Conservation (phyloP, 768 basidiomycete genomes). For the Trametes meyenii region DNA sequence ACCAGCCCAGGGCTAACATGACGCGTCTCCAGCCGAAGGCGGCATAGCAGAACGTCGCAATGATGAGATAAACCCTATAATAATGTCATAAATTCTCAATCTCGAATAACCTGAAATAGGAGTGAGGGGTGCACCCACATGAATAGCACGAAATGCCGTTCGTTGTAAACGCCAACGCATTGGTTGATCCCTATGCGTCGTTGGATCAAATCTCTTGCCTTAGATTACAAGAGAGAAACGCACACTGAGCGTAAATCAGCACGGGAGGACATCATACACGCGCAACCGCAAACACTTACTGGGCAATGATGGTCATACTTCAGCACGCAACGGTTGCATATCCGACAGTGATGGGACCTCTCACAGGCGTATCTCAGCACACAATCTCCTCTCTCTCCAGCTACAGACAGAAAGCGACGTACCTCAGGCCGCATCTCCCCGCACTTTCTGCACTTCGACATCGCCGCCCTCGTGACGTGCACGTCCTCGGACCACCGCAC, state of each 20-base stretch:
- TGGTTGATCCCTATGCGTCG: slow-evolving; percentile 84
- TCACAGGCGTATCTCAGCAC: slow-evolving; percentile 37
- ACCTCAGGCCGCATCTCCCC: slow-evolving; percentile 77
- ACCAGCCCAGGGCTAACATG: slow-evolving; percentile 58
- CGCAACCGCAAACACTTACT: slow-evolving; percentile 49
- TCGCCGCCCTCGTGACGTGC: slow-evolving; percentile 54
- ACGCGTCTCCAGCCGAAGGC: slow-evolving; percentile 65
- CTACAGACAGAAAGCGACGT: slow-evolving; percentile 31
- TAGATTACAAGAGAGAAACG: neutral
- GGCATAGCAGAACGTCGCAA: slow-evolving; percentile 65
- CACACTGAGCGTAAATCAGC: slow-evolving; percentile 4
- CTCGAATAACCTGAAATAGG: neutral
- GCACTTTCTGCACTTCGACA: slow-evolving; percentile 72
- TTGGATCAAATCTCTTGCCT: too few relatives aligned
- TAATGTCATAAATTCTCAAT: neutral
- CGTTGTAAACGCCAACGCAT: slow-evolving; percentile 95
- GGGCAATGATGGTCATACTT: slow-evolving; percentile 94
- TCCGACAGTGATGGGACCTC: slow-evolving; percentile 92
- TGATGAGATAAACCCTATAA: slow-evolving; percentile 75
- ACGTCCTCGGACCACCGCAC: slow-evolving; percentile 54
- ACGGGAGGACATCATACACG: neutral
- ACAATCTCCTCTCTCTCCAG: neutral
- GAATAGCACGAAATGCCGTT: slow-evolving; percentile 94
- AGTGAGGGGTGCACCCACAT: slow-evolving; percentile 68
- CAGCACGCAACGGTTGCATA: slow-evolving; percentile 88